phyloP scores from a whole-genome alignment of 495 filamentous ascomycete genomes.

The Aspergillus kassunensis region DNA sequence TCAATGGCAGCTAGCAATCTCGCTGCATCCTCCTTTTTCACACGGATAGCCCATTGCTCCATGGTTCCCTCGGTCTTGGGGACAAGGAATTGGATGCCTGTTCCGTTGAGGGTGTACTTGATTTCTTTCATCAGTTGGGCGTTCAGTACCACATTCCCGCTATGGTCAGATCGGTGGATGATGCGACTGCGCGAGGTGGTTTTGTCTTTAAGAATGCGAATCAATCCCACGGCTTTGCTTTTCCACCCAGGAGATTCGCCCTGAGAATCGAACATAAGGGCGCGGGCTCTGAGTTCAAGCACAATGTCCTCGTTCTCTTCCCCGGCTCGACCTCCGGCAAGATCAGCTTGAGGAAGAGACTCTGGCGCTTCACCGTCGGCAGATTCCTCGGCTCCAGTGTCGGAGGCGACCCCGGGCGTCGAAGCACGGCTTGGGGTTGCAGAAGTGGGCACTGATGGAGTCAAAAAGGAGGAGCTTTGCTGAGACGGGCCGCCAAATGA shows the following conservation, averaged over 20 bases:
- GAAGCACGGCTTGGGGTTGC: constrained; percentile 27
- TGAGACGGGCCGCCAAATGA: constrained; percentile 35
- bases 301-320: constrained; percentile 68
- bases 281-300: constrained; percentile 61
- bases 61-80: constrained; percentile 47
- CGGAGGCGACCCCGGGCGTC: constrained; percentile 51
- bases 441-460: constrained; percentile 32
- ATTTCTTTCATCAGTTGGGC: constrained; percentile 54
- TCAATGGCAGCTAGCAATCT: constrained; percentile 16
- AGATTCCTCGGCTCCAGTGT: constrained; percentile 58
- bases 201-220: constrained; percentile 66
- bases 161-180: constrained; percentile 63
- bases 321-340: constrained; percentile 58
- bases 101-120: constrained; percentile 51
- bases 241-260: constrained; percentile 42
- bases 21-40: constrained; percentile 47
- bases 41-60: constrained; percentile 62
- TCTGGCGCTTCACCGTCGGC: constrained; percentile 51
- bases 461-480: constrained; percentile 25
- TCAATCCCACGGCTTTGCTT: constrained; percentile 57
- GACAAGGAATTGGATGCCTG: constrained; percentile 54
- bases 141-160: constrained; percentile 67
- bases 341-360: constrained; percentile 51
- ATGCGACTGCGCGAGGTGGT: constrained; percentile 58
- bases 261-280: constrained; percentile 42